These are phyloP conservation scores for Cytospora piceae DNA, from an alignment of 2,329 filamentous ascomycete species.

Conservation along the genomic window DNA sequence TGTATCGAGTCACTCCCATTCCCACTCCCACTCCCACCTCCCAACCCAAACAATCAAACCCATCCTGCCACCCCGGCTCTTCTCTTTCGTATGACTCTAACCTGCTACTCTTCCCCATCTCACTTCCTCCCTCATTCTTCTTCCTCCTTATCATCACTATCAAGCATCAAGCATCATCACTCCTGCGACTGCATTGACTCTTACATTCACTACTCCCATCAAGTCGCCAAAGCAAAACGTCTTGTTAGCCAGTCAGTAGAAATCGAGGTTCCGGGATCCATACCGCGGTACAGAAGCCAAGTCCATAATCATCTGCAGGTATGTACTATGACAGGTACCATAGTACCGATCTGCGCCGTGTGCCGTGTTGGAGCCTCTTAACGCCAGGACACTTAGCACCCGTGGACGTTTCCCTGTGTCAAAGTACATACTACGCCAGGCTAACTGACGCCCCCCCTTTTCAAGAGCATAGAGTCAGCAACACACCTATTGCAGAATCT, in stretches of 20 bases:
- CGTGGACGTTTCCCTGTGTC: neutral
- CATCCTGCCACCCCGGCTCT: neutral
- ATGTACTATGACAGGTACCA: neutral
- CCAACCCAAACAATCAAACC: conserved; percentile 3
- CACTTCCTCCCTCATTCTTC: conserved; percentile 29
- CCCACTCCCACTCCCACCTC: neutral
- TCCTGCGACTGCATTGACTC: conserved; percentile 1
- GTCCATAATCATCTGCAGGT: neutral
- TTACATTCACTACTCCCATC: neutral
- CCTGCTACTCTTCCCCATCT: conserved; percentile 18
- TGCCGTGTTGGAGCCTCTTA: conserved; percentile 2
- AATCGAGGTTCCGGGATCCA: conserved; percentile 32
- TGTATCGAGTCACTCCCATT: neutral
- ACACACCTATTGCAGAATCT: neutral
- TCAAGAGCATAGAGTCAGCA: conserved; percentile 3
- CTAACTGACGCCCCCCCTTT: conserved; percentile 6
- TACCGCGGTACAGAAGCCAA: conserved; percentile 31
- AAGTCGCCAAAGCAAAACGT: conserved; percentile 25
- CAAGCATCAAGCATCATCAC: neutral
- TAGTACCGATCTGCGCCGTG: neutral
- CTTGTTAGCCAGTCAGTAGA: conserved; percentile 40
- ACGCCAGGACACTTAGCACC: neutral
- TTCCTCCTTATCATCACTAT: conserved; percentile 8
- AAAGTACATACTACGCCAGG: neutral
- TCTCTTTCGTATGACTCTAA: conserved; percentile 10